phyloP scores from a whole-genome alignment of 139 green algal species.

The Volvox reticuliferus region DNA sequence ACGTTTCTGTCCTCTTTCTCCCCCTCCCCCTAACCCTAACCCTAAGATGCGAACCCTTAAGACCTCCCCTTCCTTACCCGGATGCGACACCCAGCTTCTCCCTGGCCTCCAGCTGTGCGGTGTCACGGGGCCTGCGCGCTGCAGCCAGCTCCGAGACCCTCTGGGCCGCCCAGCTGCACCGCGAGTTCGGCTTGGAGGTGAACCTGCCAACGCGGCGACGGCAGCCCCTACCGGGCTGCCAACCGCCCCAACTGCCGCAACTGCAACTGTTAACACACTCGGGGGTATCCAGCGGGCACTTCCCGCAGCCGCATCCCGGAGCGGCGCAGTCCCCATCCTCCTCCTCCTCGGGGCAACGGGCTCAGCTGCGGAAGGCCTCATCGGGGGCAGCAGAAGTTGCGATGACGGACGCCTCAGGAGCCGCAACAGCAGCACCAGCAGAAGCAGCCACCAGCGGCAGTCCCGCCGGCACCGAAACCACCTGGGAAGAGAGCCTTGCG shows the following conservation, averaged over 20 bases:
- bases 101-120: neutral
- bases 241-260: neutral
- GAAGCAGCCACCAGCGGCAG: neutral
- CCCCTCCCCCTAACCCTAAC: neutral
- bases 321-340: too few relatives aligned
- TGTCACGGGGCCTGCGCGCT: neutral
- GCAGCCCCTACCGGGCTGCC: neutral
- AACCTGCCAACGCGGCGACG: too few relatives aligned
- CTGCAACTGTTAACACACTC: neutral
- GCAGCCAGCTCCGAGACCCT: neutral
- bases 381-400: neutral
- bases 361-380: too few relatives aligned
- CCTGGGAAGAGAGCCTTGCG: too few relatives aligned
- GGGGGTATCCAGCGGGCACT: too few relatives aligned
- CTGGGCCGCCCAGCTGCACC: neutral
- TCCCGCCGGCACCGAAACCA: too few relatives aligned
- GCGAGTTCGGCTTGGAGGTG: constrained; percentile 10
- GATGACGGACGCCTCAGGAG: too few relatives aligned
- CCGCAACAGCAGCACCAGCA: neutral
- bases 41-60: neutral
- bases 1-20: neutral
- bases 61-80: too few relatives aligned
- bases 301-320: too few relatives aligned
- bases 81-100: neutral
- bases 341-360: too few relatives aligned